A percentile compares a stretch with the other conserved stretches of the same genome.
Conservation (phyloP, 2,329 filamentous ascomycete species). For the Fusarium subglutinans region DNA sequence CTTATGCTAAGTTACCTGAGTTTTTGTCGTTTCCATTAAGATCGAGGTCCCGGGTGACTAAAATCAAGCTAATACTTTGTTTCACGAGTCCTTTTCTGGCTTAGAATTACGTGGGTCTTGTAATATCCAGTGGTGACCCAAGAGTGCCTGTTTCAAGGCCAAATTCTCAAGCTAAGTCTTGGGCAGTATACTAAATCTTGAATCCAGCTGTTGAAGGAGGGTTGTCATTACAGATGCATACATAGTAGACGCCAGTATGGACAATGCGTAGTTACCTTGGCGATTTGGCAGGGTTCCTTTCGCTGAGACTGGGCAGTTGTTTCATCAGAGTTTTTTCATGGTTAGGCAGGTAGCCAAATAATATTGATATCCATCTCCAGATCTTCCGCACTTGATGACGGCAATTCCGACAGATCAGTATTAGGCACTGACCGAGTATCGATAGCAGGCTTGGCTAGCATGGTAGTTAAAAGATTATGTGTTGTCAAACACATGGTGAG, state of each 20-base stretch:
- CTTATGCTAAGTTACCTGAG: neutral
- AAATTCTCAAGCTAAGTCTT: constrained; percentile 8
- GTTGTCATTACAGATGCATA: neutral
- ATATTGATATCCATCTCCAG: neutral
- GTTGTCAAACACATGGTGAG: neutral
- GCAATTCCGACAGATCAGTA: neutral
- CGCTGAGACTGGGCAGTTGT: too few species aligned
- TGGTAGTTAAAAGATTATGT: neutral
- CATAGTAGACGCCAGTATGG: neutral
- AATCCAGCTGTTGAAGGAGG: neutral
- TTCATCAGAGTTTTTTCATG: too few species aligned
- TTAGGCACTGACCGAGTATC: neutral
- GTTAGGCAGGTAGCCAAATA: neutral
- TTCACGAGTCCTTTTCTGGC: constrained; percentile 36
- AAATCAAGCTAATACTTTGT: constrained; percentile 9
- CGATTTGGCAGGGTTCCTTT: neutral
- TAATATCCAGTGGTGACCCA: constrained; percentile 23
- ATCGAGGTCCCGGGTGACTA: neutral
- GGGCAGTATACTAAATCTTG: neutral
- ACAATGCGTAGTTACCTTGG: neutral
- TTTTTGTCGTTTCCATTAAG: neutral
- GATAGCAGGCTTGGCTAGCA: neutral
- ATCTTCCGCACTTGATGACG: neutral
- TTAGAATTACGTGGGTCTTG: constrained; percentile 15
- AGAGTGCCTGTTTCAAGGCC: constrained; percentile 30